Conservation (phyloP, 108 stramenopile species). For the Tribonema minus region DNA sequence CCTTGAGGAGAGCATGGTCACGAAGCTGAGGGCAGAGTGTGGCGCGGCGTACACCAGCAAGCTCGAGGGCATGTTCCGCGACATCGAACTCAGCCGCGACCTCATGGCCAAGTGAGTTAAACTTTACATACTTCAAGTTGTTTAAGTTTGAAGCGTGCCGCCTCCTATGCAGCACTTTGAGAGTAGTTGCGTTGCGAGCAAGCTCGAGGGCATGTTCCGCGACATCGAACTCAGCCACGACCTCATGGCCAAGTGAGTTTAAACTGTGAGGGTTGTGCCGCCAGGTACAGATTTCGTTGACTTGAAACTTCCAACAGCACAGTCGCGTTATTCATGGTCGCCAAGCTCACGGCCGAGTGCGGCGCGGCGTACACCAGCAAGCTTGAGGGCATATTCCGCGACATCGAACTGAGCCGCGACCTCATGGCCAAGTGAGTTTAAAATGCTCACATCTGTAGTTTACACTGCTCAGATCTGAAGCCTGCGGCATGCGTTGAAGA, state of each 20-base stretch:
- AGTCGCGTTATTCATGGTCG: too few species aligned
- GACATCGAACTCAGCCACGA: constrained; percentile 90
- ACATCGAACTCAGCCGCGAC: constrained; percentile 86
- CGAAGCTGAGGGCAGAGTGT: constrained; percentile 93
- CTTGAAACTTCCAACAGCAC: too few species aligned
- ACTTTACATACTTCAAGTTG: too few species aligned
- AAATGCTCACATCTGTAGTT: too few species aligned
- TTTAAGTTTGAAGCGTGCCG: too few species aligned
- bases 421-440: constrained; percentile 74
- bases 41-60: constrained; percentile 94
- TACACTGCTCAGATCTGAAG: too few species aligned
- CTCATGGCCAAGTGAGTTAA: constrained; percentile 74
- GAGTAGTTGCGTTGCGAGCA: too few species aligned
- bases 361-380: constrained; percentile 94
- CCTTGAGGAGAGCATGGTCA: constrained; percentile 84
- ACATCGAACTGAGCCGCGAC: constrained; percentile 85
- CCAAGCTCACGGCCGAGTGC: constrained; percentile 93
- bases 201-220: constrained; percentile 99
- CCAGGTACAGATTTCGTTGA: too few species aligned
- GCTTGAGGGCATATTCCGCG: constrained; percentile 99
- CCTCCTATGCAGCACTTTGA: too few species aligned
- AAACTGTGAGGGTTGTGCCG: too few species aligned
- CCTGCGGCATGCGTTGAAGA: too few species aligned
- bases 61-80: constrained; percentile 99
- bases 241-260: constrained; percentile 73